Conservation (phyloP, 176 grass and related monocot species). For the Hordeum vulgare region DNA sequence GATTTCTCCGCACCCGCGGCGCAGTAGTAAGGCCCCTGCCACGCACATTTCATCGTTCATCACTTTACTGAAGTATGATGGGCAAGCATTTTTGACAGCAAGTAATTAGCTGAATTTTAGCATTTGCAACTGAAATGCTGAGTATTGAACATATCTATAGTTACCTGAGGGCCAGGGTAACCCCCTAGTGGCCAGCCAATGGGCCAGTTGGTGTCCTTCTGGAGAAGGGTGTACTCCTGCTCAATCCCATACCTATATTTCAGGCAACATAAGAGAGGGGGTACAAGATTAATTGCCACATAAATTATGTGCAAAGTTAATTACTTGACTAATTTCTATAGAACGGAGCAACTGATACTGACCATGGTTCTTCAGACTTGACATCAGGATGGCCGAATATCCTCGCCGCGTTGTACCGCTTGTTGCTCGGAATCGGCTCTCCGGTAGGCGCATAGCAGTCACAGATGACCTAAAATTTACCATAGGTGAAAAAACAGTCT, state of each 20-base stretch:
- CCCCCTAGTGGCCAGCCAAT: constrained; percentile 89
- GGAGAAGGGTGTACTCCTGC: constrained; percentile 95
- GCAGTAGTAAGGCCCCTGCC: constrained; percentile 86
- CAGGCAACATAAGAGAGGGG: background rate
- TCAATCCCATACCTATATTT: constrained; percentile 84
- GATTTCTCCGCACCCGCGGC: constrained; percentile 59
- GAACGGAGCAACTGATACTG: background rate
- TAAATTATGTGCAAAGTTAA: background rate
- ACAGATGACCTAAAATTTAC: constrained; percentile 60
- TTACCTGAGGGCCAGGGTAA: constrained; percentile 87
- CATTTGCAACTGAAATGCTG: background rate
- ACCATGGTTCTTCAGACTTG: constrained; percentile 74
- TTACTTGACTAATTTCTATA: background rate
- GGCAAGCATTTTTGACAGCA: background rate
- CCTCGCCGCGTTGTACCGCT: constrained; percentile 49
- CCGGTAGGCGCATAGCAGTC: constrained; percentile 78
- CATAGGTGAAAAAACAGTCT: background rate
- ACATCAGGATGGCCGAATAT: constrained; percentile 86
- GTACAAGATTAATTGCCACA: background rate
- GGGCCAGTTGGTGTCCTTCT: constrained; percentile 90
- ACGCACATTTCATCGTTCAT: background rate
- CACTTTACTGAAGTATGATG: background rate
- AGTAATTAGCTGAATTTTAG: background rate
- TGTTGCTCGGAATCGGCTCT: constrained; percentile 81
- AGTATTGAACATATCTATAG: background rate